phyloP scores from a whole-genome alignment of 345 rosid genomes.

The Psidium friedrichsthalianum region DNA sequence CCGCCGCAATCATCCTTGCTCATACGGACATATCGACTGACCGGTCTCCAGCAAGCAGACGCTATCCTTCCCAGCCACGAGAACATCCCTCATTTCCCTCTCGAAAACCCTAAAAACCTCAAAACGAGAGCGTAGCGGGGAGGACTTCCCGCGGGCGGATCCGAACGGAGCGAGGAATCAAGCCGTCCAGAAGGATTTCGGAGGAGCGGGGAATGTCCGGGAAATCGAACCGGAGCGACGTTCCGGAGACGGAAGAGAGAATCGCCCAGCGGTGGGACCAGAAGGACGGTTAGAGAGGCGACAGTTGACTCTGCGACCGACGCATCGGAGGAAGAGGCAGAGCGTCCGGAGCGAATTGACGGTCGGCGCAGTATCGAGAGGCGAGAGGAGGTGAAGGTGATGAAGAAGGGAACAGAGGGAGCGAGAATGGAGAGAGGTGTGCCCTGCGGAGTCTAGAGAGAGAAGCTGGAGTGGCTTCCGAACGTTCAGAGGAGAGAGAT shows the following conservation, averaged over 20 bases:
- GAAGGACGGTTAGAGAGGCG: not conserved
- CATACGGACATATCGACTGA: conserved; percentile 76
- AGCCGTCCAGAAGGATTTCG: not conserved
- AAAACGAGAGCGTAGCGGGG: not conserved
- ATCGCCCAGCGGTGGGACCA: not conserved
- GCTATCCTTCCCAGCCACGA: conserved; percentile 67
- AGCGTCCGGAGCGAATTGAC: not conserved
- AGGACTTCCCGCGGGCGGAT: not conserved
- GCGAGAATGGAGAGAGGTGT: not conserved
- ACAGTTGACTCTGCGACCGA: not conserved
- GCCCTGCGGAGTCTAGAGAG: not conserved
- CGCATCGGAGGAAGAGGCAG: not conserved
- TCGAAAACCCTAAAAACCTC: not conserved
- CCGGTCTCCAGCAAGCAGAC: conserved; percentile 67
- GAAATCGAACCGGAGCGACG: not conserved
- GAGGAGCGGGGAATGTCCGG: not conserved
- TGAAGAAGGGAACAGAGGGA: not conserved
- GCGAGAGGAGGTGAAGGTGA: not conserved
- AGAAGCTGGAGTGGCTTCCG: not conserved
- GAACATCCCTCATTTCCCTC: conserved; percentile 86
- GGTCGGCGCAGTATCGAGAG: not conserved
- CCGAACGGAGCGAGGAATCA: not conserved
- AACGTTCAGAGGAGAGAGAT: not conserved
- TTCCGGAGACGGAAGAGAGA: not conserved
- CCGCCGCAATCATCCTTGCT: conserved; percentile 33